Evolutionary conservation across 2,329 filamentous ascomycete genomes (phyloP), one percentile per base, ranked within the genome.

Genomic region (Byssochlamys sp.): DNA sequence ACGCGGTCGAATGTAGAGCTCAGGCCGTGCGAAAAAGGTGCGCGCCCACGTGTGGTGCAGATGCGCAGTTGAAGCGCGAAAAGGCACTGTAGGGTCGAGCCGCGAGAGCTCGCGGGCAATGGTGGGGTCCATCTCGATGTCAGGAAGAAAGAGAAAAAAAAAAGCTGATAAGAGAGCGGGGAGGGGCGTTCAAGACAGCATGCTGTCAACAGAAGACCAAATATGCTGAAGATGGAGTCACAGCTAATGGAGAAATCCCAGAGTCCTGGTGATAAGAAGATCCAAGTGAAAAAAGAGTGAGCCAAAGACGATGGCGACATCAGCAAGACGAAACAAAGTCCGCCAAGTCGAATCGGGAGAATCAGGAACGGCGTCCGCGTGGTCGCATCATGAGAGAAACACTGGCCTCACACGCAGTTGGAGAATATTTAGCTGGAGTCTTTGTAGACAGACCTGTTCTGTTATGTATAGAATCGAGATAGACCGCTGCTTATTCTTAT

Each of bases 11-110:
- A 97, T 84, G 75, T 92, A 96, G 58, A 97, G 85, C 78, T 96
- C 91, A 2, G 94, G 94, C 19, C 86, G 83, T 54, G 88, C 94
- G 67, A 88, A 86, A 77, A 95, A 96, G 54, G 94, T 97, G 69
- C 87, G 86, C 45, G 94, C 94, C 94, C 94, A 99, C 24, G 94
- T 99, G 67, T 87, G 86, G 77, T 97, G 94, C 53, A 86, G 75
- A 72, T 97, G 86, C 55, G 83, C 78, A 59, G 82, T 78, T 58
- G 80, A 81, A 4, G 89, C 89, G 71, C 87, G 88, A 77, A 97
- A 96, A 50, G 90, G 84, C 45, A 94, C 74, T 58, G 77, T 73
- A 63, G 83, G 79, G 66, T 86, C 79, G 69, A 84, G 79, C 61
- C 78, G 79, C 33, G 78, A 76, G 61, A 87, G 76, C 70, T 87